A percentile compares a stretch with the other conserved stretches of the same genome.
These are phyloP conservation scores for Eutrema yunnanense DNA, from an alignment of 345 rosid species.

Conservation along the genomic window DNA sequence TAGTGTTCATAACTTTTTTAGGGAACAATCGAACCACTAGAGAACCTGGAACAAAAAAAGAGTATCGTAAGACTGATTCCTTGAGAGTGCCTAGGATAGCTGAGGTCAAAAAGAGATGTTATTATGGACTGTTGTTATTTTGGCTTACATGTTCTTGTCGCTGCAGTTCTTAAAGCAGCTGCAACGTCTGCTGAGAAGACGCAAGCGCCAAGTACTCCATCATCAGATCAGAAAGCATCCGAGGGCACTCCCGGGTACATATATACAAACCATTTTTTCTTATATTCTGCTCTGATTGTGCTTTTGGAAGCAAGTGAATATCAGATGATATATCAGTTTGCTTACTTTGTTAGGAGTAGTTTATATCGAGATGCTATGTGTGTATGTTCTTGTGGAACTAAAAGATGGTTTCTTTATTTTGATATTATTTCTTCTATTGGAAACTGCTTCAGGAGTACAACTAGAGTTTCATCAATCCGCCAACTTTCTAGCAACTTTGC, in stretches of 20 bases:
- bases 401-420: background rate
- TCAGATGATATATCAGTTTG: background rate
- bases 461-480: constrained; percentile 61
- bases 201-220: constrained; percentile 52
- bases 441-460: constrained; percentile 52
- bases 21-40: background rate
- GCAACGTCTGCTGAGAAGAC: constrained; percentile 67
- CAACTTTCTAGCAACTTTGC: constrained; percentile 84
- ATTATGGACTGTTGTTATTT: background rate
- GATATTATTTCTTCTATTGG: background rate
- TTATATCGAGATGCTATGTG: background rate
- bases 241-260: constrained; percentile 53
- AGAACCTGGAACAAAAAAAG: background rate
- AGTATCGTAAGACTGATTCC: background rate
- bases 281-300: background rate
- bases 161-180: constrained; percentile 81
- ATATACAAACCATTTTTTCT: background rate
- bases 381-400: background rate
- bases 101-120: background rate
- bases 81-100: background rate
- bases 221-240: constrained; percentile 60
- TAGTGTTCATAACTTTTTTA: background rate
- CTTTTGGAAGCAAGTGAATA: background rate
- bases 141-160: background rate
- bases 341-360: background rate